Percentiles rank a stretch among this genome's conserved stretches.
Evolutionary conservation across 2,329 filamentous ascomycete species (phyloP).

Genomic region (Aspergillus sp.): DNA sequence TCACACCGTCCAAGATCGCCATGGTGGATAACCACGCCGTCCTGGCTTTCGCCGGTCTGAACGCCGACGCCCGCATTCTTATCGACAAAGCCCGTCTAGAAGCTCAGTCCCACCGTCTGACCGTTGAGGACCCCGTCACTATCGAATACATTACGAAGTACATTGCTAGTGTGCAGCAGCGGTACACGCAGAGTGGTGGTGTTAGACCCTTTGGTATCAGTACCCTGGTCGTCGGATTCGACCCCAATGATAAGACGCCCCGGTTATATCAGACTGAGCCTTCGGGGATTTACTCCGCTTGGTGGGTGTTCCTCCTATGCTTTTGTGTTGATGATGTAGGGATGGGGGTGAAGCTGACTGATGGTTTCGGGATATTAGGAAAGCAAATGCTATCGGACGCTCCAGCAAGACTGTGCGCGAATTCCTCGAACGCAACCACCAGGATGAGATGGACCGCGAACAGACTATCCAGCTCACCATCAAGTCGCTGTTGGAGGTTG

Average conservation of each 20-base stretch:
- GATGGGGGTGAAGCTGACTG: neutral
- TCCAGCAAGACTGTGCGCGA: slow-evolving; percentile 99
- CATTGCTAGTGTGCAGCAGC: slow-evolving; percentile 94
- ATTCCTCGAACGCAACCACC: slow-evolving; percentile 98
- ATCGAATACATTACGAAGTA: slow-evolving; percentile 99
- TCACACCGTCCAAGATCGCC: slow-evolving; percentile 98
- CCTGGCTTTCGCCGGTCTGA: slow-evolving; percentile 94
- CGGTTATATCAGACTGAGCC: slow-evolving; percentile 97
- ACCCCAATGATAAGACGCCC: slow-evolving; percentile 84
- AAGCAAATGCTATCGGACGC: slow-evolving; percentile 97
- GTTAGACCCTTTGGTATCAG: slow-evolving; percentile 98
- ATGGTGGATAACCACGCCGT: slow-evolving; percentile 94
- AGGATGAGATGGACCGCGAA: slow-evolving; percentile 95
- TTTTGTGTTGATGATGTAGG: neutral
- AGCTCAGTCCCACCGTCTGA: slow-evolving; percentile 94
- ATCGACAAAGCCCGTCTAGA: slow-evolving; percentile 98
- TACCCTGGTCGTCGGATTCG: slow-evolving; percentile 97
- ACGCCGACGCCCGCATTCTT: slow-evolving; percentile 95
- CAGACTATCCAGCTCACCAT: slow-evolving; percentile 95
- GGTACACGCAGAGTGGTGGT: slow-evolving; percentile 98
- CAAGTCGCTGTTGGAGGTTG: slow-evolving; percentile 96
- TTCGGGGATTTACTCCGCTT: slow-evolving; percentile 98
- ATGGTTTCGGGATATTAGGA: slow-evolving; percentile 61
- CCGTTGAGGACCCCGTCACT: slow-evolving; percentile 93
- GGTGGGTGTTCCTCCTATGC: slow-evolving; percentile 58